Evolutionary conservation across 305 asterid species (phyloP), one percentile per base, ranked within the genome.

Genomic region (Lippia alba): DNA sequence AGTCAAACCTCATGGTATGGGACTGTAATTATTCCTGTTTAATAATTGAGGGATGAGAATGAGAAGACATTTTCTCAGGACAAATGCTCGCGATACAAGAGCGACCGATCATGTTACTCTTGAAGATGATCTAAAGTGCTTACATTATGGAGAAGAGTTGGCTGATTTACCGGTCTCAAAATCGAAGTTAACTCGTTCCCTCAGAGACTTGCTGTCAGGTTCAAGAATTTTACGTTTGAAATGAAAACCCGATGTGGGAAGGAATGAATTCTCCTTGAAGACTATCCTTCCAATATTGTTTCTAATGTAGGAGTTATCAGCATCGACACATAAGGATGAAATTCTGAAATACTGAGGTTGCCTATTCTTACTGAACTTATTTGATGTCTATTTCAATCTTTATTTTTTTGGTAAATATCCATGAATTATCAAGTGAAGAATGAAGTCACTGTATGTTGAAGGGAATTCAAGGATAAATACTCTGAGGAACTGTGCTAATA

Each of bases 141-240:
- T 66, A 33, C 3, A 45, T 40, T 45, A 0, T 17, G 74, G 63
- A 73, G 66, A 69, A 40, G 74, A 51, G 36, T 56, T 53, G 75
- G 71, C 7, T 53, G 5, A 36, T 36, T 61, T 56, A 39, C 73
- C 68, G 46, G 53, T 18, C 39, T 54, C 73, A 19, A 78, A 56
- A 64, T 53, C 67, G 15, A 64, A 55, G 59, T 34, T 63, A 36
- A 48, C 62, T 10, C 60, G 40, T 67, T 69, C 72, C 33, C 53
- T 78, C 16, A 74, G 59, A 44, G 64, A 61, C 69, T 61, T 75
- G 61, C 46, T 78, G 7, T 66, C 74, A 10, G 56, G 76, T 58
- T 71, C 80, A 3, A 81, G 57, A 33, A 54, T 46, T 30, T 61
- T 17, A 41, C 60, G 34, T 8, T 58, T 6, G 34, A 62, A 50